These are phyloP conservation scores for Pythium sukuiense DNA, from an alignment of 352 stramenopile genomes.

Conservation along the genomic window DNA sequence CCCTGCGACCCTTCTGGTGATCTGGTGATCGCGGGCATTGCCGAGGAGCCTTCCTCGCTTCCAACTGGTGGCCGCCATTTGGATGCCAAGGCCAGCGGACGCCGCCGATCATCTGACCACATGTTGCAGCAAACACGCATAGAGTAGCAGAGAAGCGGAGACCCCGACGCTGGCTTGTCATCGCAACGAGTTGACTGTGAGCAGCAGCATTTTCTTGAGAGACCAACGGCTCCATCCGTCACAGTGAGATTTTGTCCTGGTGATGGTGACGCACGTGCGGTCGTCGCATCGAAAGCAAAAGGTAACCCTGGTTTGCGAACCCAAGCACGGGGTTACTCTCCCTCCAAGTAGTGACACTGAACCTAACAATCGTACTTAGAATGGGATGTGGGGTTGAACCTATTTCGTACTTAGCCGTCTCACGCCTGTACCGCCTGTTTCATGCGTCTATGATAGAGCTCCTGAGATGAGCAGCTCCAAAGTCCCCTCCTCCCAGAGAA, in stretches of 20 bases:
- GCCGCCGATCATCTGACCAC: too few relatives aligned
- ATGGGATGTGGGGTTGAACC: neutral
- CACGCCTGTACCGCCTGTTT: slow-evolving; percentile 12
- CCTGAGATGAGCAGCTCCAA: slow-evolving; percentile 6
- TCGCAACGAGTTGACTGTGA: too few relatives aligned
- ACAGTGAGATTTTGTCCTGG: neutral
- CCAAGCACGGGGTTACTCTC: neutral
- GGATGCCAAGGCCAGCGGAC: neutral
- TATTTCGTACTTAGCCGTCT: slow-evolving; percentile 15
- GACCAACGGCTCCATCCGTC: neutral
- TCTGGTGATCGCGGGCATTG: too few relatives aligned
- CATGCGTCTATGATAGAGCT: neutral
- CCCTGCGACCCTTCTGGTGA: neutral
- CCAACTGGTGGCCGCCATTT: neutral
- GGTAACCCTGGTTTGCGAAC: neutral
- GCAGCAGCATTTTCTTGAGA: too few relatives aligned
- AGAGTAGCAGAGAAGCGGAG: neutral
- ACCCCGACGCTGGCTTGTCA: neutral
- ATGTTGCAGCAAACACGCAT: neutral
- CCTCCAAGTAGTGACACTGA: neutral
- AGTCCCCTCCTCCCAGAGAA: neutral
- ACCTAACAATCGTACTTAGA: slow-evolving; percentile 9
- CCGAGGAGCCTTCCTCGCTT: neutral
- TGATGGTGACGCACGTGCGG: neutral
- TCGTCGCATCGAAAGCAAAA: neutral